These are phyloP conservation scores for Gynochthodes officinalis DNA, from an alignment of 257 asterid species.

Conservation along the genomic window DNA sequence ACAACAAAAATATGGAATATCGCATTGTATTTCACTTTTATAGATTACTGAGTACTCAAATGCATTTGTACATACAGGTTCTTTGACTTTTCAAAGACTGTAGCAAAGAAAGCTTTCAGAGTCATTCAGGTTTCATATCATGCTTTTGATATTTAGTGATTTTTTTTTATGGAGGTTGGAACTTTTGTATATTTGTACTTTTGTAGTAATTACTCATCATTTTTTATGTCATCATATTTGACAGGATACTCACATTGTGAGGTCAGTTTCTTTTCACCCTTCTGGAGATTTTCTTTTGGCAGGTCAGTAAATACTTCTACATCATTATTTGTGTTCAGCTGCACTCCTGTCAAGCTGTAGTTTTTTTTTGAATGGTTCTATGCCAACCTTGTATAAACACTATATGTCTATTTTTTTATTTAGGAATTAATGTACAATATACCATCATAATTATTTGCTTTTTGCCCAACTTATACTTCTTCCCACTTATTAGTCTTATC, in stretches of 20 bases:
- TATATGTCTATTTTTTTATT: not conserved
- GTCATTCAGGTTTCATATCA: constrained; percentile 58
- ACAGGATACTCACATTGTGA: constrained; percentile 75
- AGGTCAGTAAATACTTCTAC: constrained; percentile 46
- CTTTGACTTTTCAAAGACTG: constrained; percentile 78
- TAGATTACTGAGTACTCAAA: not conserved
- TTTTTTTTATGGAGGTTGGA: not conserved
- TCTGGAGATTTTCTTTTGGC: constrained; percentile 74
- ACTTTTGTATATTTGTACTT: not conserved
- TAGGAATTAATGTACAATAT: not conserved
- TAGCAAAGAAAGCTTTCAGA: constrained; percentile 74
- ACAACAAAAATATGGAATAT: no score
- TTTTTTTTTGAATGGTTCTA: no score
- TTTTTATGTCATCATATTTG: constrained; percentile 5
- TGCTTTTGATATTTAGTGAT: not conserved
- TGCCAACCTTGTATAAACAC: not conserved
- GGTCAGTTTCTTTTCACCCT: constrained; percentile 74
- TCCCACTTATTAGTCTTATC: not conserved
- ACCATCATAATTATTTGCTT: not conserved
- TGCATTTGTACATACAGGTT: constrained; percentile 46
- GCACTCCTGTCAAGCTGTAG: not conserved
- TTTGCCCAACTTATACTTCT: not conserved
- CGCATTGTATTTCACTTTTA: constrained; percentile 4
- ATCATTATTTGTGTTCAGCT: not conserved
- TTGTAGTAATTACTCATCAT: not conserved